Percentiles rank a stretch among this genome's conserved stretches.
Evolutionary conservation across 805 yeast genomes (phyloP).

Genomic region (Yarrowia bubula): DNA sequence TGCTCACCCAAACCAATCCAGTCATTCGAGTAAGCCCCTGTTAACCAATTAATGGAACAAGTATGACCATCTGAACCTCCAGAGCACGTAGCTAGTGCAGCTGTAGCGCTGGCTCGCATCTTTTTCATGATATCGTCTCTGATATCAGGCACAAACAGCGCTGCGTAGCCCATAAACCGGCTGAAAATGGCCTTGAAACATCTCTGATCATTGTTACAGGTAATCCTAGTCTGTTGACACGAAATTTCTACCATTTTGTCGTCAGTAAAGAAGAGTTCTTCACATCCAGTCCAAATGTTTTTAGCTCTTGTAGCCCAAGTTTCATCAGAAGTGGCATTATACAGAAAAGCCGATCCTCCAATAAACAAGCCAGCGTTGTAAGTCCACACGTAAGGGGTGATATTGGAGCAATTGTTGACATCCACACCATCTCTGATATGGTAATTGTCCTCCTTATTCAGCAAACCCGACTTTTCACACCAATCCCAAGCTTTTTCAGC

Average conservation of each 20-base stretch:
- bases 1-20: constrained; percentile 88
- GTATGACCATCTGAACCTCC: constrained; percentile 83
- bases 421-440: constrained; percentile 70
- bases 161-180: constrained; percentile 62
- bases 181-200: constrained; percentile 70
- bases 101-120: constrained; percentile 55
- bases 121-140: constrained; percentile 47
- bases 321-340: constrained; percentile 57
- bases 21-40: constrained; percentile 36
- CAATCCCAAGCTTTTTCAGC: constrained; percentile 73
- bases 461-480: constrained; percentile 51
- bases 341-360: constrained; percentile 67
- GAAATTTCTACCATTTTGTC: constrained; percentile 66
- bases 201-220: constrained; percentile 71
- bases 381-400: constrained; percentile 63
- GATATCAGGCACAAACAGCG: constrained; percentile 58
- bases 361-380: constrained; percentile 70
- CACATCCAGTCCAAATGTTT: constrained; percentile 44
- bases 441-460: constrained; percentile 42
- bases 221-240: constrained; percentile 52
- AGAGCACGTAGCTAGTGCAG: constrained; percentile 73
- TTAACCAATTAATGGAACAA: constrained; percentile 74
- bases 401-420: constrained; percentile 50
- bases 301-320: constrained; percentile 58
- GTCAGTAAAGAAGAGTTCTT: constrained; percentile 52